A percentile compares a stretch with the other conserved stretches of the same genome.
Conservation (phyloP, 768 basidiomycete species). For the Agaricus bisporus region DNA sequence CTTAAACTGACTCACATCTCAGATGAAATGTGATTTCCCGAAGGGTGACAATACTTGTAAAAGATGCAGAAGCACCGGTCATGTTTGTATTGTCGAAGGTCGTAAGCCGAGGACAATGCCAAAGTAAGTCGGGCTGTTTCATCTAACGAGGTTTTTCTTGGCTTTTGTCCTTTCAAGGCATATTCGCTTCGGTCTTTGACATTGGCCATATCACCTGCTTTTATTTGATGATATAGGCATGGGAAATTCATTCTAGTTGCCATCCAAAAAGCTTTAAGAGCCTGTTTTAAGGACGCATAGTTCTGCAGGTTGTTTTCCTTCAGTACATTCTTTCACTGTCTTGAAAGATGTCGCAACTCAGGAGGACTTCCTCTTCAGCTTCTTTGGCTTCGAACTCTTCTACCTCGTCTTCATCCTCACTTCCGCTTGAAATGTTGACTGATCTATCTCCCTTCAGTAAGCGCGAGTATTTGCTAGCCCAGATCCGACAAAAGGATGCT, state of each 20-base stretch:
- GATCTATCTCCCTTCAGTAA: constrained; percentile 54
- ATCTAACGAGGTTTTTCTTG: constrained; percentile 2
- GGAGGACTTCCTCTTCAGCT: constrained; percentile 1
- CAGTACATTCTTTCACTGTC: constrained; percentile 2
- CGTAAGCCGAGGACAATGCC: constrained; percentile 73
- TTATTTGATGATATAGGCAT: background rate
- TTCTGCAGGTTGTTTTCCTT: background rate
- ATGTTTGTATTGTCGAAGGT: constrained; percentile 79
- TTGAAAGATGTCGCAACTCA: constrained; percentile 8
- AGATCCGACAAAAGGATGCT: constrained; percentile 82
- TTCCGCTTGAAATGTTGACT: constrained; percentile 23
- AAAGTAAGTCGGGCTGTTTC: constrained; percentile 53
- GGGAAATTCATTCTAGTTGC: background rate
- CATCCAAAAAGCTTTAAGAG: background rate
- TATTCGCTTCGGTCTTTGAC: constrained; percentile 6
- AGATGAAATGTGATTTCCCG: constrained; percentile 89
- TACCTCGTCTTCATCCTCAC: background rate
- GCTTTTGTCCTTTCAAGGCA: constrained; percentile 3
- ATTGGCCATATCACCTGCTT: constrained; percentile 5
- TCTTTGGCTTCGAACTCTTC: constrained; percentile 8
- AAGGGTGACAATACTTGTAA: constrained; percentile 68
- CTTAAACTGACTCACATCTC: constrained; percentile 15
- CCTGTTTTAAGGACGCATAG: constrained; percentile 1
- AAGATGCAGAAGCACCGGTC: constrained; percentile 66
- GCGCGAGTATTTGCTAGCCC: constrained; percentile 79